Conservation (phyloP, 208 protist species). For the Entamoeba invadens region DNA sequence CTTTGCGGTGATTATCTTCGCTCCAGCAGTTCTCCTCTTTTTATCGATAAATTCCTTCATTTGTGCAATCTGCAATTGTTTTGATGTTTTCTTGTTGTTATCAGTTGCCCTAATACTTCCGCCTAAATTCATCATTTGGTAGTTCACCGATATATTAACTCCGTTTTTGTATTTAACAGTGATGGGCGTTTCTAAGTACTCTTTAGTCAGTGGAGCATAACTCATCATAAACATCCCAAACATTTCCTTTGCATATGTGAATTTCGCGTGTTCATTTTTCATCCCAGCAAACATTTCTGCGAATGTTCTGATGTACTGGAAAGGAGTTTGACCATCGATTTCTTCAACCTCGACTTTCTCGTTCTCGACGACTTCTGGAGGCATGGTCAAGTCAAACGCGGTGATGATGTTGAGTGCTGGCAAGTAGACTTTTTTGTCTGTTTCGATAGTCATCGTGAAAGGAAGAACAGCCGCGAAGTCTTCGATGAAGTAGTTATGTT, state of each 20-base stretch:
- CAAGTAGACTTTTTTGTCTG: background rate
- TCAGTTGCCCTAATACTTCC: background rate
- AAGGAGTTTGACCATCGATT: background rate
- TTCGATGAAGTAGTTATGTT: background rate
- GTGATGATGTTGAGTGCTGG: background rate
- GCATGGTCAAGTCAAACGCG: background rate
- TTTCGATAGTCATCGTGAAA: background rate
- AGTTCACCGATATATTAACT: background rate
- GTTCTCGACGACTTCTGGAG: background rate
- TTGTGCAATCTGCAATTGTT: too few relatives aligned
- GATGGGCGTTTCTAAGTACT: background rate
- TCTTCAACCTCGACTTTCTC: background rate
- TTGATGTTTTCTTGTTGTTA: too few relatives aligned
- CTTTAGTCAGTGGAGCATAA: background rate
- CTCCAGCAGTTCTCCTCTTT: too few relatives aligned
- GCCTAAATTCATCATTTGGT: background rate
- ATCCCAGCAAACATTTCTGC: background rate
- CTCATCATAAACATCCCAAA: background rate
- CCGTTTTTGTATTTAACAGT: background rate
- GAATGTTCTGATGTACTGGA: background rate
- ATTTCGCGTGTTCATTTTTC: background rate
- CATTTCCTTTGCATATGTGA: background rate
- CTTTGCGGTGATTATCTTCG: too few relatives aligned
- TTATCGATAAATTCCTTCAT: too few relatives aligned
- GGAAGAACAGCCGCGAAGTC: background rate